A percentile compares a stretch with the other conserved stretches of the same genome.
phyloP scores from a whole-genome alignment of 441 rosid species.

The Eutrema salsugineum region DNA sequence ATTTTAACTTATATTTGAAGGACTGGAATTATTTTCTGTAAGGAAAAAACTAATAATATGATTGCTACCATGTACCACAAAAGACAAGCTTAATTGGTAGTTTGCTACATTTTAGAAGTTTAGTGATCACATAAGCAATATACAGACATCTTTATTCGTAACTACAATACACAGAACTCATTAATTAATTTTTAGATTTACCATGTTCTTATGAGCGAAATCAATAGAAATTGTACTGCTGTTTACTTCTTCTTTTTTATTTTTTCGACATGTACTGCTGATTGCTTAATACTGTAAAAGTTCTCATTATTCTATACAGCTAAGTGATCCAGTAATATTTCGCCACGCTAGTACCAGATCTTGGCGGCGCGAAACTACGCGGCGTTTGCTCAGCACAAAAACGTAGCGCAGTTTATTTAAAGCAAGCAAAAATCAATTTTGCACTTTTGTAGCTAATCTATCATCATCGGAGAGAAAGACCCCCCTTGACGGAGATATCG shows the following conservation, averaged over 20 bases:
- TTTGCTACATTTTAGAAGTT: not conserved
- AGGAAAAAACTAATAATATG: too few species aligned
- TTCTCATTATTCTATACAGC: not conserved
- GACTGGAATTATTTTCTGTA: too few species aligned
- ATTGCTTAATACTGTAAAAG: not conserved
- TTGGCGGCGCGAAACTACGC: conserved; percentile 33
- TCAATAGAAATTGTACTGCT: not conserved
- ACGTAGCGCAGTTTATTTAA: conserved; percentile 26
- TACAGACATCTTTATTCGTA: too few species aligned
- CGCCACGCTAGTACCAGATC: not conserved
- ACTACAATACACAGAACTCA: too few species aligned
- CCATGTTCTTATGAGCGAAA: not conserved
- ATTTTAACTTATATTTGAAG: too few species aligned
- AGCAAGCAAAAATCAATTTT: not conserved
- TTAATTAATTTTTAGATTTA: not conserved
- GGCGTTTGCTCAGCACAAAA: conserved; percentile 26
- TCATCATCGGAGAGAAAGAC: conserved; percentile 17
- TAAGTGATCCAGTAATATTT: not conserved
- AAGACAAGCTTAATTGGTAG: not conserved
- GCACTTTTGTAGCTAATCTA: not conserved
- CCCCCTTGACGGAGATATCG: conserved; percentile 12
- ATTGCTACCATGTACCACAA: not conserved
- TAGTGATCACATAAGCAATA: too few species aligned
- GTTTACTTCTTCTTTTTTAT: too few species aligned
- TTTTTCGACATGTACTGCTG: not conserved